phyloP scores from a whole-genome alignment of 2,329 filamentous ascomycete genomes.

The Fusarium decemcellulare region DNA sequence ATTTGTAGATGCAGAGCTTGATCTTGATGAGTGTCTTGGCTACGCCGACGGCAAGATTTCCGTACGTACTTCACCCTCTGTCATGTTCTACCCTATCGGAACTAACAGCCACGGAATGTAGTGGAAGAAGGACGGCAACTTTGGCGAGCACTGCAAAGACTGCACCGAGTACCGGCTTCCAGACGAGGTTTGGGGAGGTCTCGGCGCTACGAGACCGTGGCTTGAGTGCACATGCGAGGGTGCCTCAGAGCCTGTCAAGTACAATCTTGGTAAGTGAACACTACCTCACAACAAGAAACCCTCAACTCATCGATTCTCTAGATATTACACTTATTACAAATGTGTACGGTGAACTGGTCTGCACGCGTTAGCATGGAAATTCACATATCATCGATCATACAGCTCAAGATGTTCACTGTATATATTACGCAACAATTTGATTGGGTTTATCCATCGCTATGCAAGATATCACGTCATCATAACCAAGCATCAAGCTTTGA shows the following conservation, averaged over 20 bases:
- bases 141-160: slow-evolving; percentile 5
- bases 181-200: background rate
- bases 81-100: background rate
- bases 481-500: no score
- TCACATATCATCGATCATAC: no score
- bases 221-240: slow-evolving; percentile 4
- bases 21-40: slow-evolving; percentile 2
- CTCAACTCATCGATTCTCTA: no score
- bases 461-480: no score
- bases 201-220: background rate
- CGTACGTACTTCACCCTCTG: background rate
- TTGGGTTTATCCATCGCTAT: no score
- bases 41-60: background rate
- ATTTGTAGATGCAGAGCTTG: background rate
- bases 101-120: background rate
- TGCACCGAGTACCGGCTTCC: background rate
- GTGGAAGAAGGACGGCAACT: background rate
- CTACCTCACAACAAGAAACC: no score
- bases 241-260: background rate
- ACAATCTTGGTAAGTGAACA: slow-evolving; percentile 1
- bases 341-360: no score
- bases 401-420: no score
- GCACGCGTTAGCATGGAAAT: no score
- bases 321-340: no score
- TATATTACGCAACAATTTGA: no score